These are phyloP conservation scores for Globisporangium apiculatum DNA, from an alignment of 352 stramenopile genomes.

Conservation along the genomic window DNA sequence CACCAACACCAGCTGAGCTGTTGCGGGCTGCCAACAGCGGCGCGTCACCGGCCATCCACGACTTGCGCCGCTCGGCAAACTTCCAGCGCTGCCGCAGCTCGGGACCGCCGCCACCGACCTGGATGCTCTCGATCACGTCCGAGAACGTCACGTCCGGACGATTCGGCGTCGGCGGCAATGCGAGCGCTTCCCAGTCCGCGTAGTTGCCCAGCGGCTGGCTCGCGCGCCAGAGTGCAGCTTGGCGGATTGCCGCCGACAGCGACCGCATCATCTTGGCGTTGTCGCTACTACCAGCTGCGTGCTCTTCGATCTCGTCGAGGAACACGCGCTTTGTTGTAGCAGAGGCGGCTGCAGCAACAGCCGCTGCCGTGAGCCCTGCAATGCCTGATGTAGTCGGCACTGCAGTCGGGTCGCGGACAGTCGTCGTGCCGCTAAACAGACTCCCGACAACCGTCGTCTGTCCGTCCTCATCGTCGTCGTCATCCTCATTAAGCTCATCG, in stretches of 20 bases:
- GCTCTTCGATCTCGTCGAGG: constrained; percentile 68
- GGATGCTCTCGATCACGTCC: constrained; percentile 64
- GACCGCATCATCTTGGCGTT: constrained; percentile 69
- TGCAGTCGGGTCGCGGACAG: constrained; percentile 28
- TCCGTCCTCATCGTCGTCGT: constrained; percentile 52
- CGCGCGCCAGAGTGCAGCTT: constrained; percentile 70
- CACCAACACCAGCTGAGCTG: background rate
- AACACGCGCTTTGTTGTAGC: constrained; percentile 21
- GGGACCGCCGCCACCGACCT: constrained; percentile 13
- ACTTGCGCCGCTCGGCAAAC: constrained; percentile 58
- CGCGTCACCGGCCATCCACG: constrained; percentile 66
- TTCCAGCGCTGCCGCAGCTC: constrained; percentile 43
- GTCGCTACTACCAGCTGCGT: constrained; percentile 42
- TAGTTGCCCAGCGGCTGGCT: constrained; percentile 66
- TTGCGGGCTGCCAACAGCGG: background rate
- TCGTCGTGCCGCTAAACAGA: constrained; percentile 60
- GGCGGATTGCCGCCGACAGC: constrained; percentile 67
- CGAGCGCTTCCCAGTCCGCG: constrained; percentile 58
- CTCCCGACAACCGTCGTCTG: constrained; percentile 76
- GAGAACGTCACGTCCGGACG: constrained; percentile 65
- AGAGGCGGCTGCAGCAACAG: background rate
- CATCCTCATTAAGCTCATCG: constrained; percentile 42
- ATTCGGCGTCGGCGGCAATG: constrained; percentile 24
- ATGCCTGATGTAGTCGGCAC: constrained; percentile 2
- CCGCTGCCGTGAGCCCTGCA: constrained; percentile 8